Evolutionary conservation across 306 rosid genomes (phyloP).

Genomic region (Castanopsis chinensis): DNA sequence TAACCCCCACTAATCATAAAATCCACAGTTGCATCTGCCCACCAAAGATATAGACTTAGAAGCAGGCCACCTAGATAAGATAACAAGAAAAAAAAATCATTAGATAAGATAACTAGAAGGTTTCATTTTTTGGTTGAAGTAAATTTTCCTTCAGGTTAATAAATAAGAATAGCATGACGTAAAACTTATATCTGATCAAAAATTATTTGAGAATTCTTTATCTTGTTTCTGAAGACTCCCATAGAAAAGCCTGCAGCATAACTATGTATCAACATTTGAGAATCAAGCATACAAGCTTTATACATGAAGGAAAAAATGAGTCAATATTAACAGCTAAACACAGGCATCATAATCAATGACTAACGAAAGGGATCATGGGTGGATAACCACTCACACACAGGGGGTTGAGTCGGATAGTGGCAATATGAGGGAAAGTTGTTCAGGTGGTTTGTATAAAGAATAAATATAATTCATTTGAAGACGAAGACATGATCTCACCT

Average conservation of each 20-base stretch:
- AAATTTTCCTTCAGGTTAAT: not conserved
- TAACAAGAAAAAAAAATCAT: slow-evolving; percentile 12
- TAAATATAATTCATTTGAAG: not conserved
- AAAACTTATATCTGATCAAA: too few relatives aligned
- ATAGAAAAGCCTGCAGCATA: not conserved
- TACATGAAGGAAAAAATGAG: not conserved
- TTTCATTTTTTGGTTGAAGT: not conserved
- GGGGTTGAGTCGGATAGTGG: not conserved
- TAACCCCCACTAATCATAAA: slow-evolving; percentile 92
- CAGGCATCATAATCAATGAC: not conserved
- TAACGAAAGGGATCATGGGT: not conserved
- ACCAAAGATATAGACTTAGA: slow-evolving; percentile 89
- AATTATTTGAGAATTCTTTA: too few relatives aligned
- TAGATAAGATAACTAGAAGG: not conserved
- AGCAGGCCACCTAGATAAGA: slow-evolving; percentile 66
- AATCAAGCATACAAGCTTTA: not conserved
- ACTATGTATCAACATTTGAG: not conserved
- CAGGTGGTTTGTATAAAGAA: not conserved
- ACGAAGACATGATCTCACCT: not conserved
- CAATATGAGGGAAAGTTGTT: not conserved
- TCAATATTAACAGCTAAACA: not conserved
- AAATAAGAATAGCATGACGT: not conserved
- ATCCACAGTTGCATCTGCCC: slow-evolving; percentile 81
- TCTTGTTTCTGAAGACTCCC: too few relatives aligned
- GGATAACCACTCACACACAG: not conserved